phyloP scores from a whole-genome alignment of 208 protist species.

The Leishmania arabica region DNA sequence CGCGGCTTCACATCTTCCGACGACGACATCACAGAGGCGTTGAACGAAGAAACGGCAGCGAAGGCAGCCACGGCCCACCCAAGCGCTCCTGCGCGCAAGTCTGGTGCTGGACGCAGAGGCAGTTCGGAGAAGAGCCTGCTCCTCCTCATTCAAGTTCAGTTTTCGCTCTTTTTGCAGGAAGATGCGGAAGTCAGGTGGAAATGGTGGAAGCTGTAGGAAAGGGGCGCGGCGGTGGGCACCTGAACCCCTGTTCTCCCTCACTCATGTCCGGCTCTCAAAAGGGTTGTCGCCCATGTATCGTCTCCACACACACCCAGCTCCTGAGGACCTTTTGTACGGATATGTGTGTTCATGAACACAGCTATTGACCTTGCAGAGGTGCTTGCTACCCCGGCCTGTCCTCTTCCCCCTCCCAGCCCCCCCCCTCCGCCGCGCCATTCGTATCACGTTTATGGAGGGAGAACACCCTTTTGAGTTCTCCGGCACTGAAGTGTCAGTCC shows the following conservation, averaged over 20 bases:
- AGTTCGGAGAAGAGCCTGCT: slow-evolving; percentile 36
- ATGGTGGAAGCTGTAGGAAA: slow-evolving; percentile 46
- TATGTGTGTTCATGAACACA: slow-evolving; percentile 13
- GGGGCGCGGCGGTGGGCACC: background rate
- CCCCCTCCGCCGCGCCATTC: background rate
- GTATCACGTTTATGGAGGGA: background rate
- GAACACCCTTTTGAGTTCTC: background rate
- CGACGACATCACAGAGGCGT: background rate
- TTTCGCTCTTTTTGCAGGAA: slow-evolving; percentile 48
- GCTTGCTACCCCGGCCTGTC: background rate
- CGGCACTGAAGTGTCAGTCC: background rate
- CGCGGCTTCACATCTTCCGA: slow-evolving; percentile 16
- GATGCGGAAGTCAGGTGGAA: slow-evolving; percentile 55
- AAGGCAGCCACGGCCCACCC: background rate
- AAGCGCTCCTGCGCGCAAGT: background rate
- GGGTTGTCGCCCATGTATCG: background rate
- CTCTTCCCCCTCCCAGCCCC: background rate
- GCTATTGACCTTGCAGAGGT: background rate
- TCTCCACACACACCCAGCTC: background rate
- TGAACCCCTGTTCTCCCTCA: background rate
- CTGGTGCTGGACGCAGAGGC: background rate
- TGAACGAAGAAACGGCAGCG: slow-evolving; percentile 2
- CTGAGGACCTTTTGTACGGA: background rate
- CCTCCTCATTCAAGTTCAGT: slow-evolving; percentile 59
- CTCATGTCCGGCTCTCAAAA: background rate